Base-by-base conservation (phyloP, 305 asterid genomes). In the Lippia alba region DNA sequence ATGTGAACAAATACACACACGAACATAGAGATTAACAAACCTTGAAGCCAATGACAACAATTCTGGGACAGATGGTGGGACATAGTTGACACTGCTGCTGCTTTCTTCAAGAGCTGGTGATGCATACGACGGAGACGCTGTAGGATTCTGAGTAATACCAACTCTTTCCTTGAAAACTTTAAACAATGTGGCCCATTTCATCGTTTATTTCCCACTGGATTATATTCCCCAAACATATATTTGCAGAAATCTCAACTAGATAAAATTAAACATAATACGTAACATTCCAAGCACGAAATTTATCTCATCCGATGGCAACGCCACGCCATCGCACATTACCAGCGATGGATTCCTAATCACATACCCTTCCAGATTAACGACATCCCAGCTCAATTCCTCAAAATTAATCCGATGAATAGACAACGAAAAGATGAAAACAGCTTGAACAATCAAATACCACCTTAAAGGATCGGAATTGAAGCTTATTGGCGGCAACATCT, bases 161-260 rank as follows among this genome's bases (percentile, higher is more conserved):
- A 87, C 94, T 75, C 83, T 87, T 75, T 85, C 94, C 80, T 78
- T 87, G 55, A 87, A 83, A 77, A 85, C 94, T 79, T 84, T 82
- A 76, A 87, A 84, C 84, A 87, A 80, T 80, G 86, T 53, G 69
- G 49, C 80, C 94, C 89, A 85, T 85, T 83, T 85, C 91, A 83
- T 83, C 82, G 78, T 78, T 67, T 75, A 73, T 30, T 39, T 69
- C 72, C 77, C 73, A 15, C 73, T 55, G 17, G 83, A 78, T n/a
- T n/a, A n/a, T n/a, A n/a, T 75, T 70, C 69, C 73, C 58, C 78
- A 64, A 81, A 81, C 85, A 78, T 77, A 45, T 17, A 70, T 6
- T 12, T 12, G 62, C 72, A 46, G 64, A 58, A 58, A 68, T 55
- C 73, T 48, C 46, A 76, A 44, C 67, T 67, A 62, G 17, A 67